phyloP scores from a whole-genome alignment of 2,329 filamentous ascomycete species.

The Hortaea sp. region DNA sequence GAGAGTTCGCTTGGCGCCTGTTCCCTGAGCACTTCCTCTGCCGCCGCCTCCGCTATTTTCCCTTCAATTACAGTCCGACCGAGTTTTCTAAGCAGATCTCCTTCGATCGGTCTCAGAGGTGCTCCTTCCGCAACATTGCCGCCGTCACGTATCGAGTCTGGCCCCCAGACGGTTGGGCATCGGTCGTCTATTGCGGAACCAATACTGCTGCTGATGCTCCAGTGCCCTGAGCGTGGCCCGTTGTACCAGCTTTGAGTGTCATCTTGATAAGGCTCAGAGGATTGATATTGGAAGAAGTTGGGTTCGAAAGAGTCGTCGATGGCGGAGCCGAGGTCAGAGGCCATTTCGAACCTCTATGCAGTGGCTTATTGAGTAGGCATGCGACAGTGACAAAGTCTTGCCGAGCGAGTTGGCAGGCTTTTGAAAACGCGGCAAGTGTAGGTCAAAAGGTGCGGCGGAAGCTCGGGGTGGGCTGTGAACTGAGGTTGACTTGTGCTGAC shows the following conservation, averaged over 20 bases:
- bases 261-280: background rate
- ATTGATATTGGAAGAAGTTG: background rate
- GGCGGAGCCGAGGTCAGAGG: conserved; percentile 4
- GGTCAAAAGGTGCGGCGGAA: background rate
- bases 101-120: conserved; percentile 1
- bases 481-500: background rate
- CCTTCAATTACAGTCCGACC: conserved; percentile 2
- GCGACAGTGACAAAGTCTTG: too few species aligned
- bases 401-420: too few species aligned
- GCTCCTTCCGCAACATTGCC: background rate
- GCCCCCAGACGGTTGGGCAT: conserved; percentile 11
- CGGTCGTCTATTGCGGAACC: conserved; percentile 20
- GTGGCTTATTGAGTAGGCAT: too few species aligned
- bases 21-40: background rate
- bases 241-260: conserved; percentile 3
- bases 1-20: background rate
- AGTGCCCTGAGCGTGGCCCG: conserved; percentile 12
- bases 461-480: background rate
- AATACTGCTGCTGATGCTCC: conserved; percentile 6
- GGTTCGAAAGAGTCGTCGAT: conserved; percentile 14
- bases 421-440: too few species aligned
- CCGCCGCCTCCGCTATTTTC: background rate
- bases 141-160: background rate
- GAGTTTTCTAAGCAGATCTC: conserved; percentile 4
- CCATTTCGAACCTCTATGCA: background rate